phyloP scores from a whole-genome alignment of 2,329 filamentous ascomycete genomes.

The Juglanconis juglandina region DNA sequence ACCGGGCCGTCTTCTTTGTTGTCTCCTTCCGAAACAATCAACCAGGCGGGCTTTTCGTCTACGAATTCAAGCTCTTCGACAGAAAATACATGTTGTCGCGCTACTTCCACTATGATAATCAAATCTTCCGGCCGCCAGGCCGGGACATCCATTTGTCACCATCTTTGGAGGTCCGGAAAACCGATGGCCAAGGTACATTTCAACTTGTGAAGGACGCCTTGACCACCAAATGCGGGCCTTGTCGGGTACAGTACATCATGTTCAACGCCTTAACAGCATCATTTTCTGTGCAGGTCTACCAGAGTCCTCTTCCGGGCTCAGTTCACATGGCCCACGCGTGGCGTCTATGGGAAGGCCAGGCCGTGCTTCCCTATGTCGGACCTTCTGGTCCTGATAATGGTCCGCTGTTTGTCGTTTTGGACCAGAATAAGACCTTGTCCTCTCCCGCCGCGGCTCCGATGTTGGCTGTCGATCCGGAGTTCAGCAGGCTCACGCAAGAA shows the following conservation, averaged over 20 bases:
- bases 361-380: background rate
- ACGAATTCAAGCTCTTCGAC: background rate
- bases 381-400: no score
- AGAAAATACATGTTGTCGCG: background rate
- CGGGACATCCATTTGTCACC: no score
- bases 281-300: background rate
- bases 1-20: background rate
- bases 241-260: background rate
- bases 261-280: conserved; percentile 4
- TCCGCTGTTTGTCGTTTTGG: background rate
- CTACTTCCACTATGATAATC: background rate
- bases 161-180: background rate
- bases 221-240: background rate
- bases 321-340: background rate
- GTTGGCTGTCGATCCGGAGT: background rate
- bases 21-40: background rate
- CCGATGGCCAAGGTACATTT: conserved; percentile 8
- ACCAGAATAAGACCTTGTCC: background rate
- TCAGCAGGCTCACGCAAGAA: background rate
- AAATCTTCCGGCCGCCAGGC: no score
- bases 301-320: background rate
- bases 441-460: background rate
- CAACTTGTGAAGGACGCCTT: background rate
- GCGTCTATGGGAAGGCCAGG: background rate
- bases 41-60: background rate